Evolutionary conservation across 108 stramenopile genomes (phyloP).

Genomic region (Mediolabrus comicus): DNA sequence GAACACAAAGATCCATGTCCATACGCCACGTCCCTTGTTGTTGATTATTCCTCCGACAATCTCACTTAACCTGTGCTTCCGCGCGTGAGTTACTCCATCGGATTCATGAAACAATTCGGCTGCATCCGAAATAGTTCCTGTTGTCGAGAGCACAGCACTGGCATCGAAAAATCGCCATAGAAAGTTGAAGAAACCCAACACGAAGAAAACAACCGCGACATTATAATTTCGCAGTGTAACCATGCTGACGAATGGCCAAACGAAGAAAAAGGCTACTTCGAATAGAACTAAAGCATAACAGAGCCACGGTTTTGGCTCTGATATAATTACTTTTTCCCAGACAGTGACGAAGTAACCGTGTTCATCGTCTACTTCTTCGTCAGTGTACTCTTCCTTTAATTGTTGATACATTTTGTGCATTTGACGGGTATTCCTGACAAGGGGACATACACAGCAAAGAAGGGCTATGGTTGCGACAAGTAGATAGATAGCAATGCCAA

Average conservation of each 20-base stretch:
- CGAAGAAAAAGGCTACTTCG: conserved; percentile 54
- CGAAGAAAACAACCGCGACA: conserved; percentile 27
- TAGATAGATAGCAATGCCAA: conserved; percentile 21
- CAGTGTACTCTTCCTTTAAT: conserved; percentile 1
- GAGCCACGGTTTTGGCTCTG: conserved; percentile 44
- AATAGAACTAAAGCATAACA: conserved; percentile 46
- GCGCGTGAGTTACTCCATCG: conserved; percentile 23
- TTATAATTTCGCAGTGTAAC: conserved; percentile 22
- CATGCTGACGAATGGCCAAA: conserved; percentile 52
- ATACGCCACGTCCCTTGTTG: conserved; percentile 22
- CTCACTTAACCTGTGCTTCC: conserved; percentile 45
- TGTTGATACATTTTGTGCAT: conserved; percentile 25
- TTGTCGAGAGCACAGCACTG: conserved; percentile 23
- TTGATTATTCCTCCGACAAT: conserved; percentile 43
- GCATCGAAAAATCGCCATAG: conserved; percentile 46
- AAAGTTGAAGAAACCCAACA: conserved; percentile 34
- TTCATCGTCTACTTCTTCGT: conserved; percentile 37
- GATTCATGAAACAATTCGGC: conserved; percentile 9
- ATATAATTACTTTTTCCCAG: conserved; percentile 47
- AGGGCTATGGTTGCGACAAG: conserved; percentile 34
- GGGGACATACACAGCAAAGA: conserved; percentile 25
- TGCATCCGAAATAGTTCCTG: conserved; percentile 36
- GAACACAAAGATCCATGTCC: conserved; percentile 41
- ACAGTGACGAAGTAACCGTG: conserved; percentile 22
- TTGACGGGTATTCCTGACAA: conserved; percentile 15